These are phyloP conservation scores for Neonectria magnoliae DNA, from an alignment of 2,329 filamentous ascomycete species.

Conservation along the genomic window DNA sequence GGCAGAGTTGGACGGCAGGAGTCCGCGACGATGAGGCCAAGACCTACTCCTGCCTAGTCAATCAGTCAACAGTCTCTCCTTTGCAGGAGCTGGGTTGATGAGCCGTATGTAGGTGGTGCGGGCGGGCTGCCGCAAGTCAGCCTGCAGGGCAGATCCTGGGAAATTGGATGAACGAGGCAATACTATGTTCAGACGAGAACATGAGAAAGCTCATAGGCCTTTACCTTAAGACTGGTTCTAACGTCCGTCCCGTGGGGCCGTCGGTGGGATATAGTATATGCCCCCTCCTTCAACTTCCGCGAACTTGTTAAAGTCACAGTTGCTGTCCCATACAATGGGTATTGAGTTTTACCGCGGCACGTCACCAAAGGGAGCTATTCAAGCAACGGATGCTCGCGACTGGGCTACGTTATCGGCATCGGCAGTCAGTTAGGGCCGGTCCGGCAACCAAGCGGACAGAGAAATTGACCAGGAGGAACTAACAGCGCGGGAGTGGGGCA, in stretches of 20 bases:
- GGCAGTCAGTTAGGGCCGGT: conserved; percentile 8
- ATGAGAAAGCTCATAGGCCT: neutral
- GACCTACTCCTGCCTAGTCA: neutral
- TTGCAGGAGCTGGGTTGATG: conserved; percentile 1
- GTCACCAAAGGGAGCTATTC: conserved; percentile 6
- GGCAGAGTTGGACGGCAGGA: conserved; percentile 3
- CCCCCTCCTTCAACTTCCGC: conserved; percentile 18
- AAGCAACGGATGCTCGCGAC: neutral
- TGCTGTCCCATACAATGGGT: conserved; percentile 11
- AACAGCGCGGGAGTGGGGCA: conserved; percentile 9
- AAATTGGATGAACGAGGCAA: conserved; percentile 26
- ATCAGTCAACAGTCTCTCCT: neutral
- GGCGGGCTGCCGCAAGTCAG: conserved; percentile 6
- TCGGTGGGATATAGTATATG: conserved; percentile 6
- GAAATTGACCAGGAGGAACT: conserved; percentile 8
- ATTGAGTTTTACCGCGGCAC: neutral
- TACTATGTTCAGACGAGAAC: conserved; percentile 30
- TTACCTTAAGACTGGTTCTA: neutral
- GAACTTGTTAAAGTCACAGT: conserved; percentile 16
- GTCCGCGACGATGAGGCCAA: neutral
- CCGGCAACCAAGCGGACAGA: neutral
- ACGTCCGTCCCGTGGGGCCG: conserved; percentile 20
- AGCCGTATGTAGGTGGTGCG: neutral
- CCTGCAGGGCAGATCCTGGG: conserved; percentile 35
- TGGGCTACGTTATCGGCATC: conserved; percentile 3